phyloP scores from a whole-genome alignment of 2,329 filamentous ascomycete species.

The Fusarium robinianum region DNA sequence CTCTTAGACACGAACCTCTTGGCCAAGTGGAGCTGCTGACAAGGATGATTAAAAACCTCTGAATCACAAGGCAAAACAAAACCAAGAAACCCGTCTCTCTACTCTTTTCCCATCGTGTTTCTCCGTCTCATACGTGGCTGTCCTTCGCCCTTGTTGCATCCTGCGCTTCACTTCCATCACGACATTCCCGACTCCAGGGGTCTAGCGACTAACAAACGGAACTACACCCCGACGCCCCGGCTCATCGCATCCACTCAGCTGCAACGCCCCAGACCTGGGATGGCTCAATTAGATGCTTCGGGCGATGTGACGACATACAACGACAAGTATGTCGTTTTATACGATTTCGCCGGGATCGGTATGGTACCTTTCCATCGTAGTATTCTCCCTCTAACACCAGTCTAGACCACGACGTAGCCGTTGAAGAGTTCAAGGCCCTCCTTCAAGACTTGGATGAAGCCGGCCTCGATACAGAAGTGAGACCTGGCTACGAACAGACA shows the following conservation, averaged over 20 bases:
- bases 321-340: conserved; percentile 49
- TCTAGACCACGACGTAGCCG: conserved; percentile 44
- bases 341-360: conserved; percentile 45
- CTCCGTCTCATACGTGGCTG: too few relatives aligned
- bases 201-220: not conserved
- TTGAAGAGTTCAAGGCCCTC: conserved; percentile 49
- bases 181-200: conserved; percentile 1
- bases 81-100: too few relatives aligned
- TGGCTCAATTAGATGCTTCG: conserved; percentile 5
- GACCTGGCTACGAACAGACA: conserved; percentile 69
- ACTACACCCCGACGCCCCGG: not conserved
- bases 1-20: conserved; percentile 12
- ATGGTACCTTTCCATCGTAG: not conserved
- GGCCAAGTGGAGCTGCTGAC: conserved; percentile 37
- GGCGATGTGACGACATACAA: conserved; percentile 36
- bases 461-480: conserved; percentile 72
- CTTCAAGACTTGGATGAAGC: conserved; percentile 63
- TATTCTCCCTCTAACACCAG: not conserved
- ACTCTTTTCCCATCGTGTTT: too few relatives aligned
- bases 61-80: not conserved
- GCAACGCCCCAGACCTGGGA: conserved; percentile 7
- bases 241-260: not conserved
- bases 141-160: too few relatives aligned
- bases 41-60: conserved; percentile 15
- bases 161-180: not conserved